Percentiles rank a stretch among this genome's conserved stretches.
phyloP scores from a whole-genome alignment of 2,329 filamentous ascomycete genomes.

The Colletotrichum aenigma region DNA sequence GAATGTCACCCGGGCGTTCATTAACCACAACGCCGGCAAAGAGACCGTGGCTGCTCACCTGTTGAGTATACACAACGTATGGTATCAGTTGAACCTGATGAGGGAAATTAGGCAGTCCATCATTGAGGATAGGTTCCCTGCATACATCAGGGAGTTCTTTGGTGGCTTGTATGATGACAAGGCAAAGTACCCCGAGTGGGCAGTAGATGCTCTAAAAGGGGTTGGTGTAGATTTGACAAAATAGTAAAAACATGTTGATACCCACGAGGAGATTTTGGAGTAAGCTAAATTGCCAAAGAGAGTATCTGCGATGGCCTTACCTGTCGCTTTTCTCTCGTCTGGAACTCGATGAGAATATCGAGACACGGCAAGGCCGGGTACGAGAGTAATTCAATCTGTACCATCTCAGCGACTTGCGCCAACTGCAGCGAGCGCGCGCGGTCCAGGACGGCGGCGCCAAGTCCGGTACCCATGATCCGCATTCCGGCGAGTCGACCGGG shows the following conservation, averaged over 20 bases:
- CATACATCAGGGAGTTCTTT: constrained; percentile 82
- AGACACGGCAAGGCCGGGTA: background rate
- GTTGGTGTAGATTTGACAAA: constrained; percentile 80
- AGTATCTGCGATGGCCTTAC: background rate
- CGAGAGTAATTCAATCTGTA: background rate
- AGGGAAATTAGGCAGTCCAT: constrained; percentile 75
- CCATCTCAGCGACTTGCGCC: background rate
- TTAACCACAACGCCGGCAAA: constrained; percentile 90
- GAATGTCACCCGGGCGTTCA: constrained; percentile 84
- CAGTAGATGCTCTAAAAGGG: constrained; percentile 74
- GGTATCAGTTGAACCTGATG: constrained; percentile 90
- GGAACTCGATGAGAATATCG: background rate
- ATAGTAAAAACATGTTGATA: constrained; percentile 21
- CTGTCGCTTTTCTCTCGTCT: background rate
- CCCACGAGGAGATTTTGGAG: background rate
- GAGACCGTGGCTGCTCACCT: constrained; percentile 89
- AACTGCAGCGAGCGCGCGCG: background rate
- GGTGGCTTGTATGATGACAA: constrained; percentile 64
- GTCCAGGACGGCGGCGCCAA: background rate
- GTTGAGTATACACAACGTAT: constrained; percentile 94
- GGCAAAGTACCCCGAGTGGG: constrained; percentile 82
- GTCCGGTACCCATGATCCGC: background rate
- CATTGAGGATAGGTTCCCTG: constrained; percentile 79
- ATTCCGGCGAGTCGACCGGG: background rate
- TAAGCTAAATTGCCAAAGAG: background rate